Percentiles rank a stretch among this genome's conserved stretches.
phyloP scores from a whole-genome alignment of 2,329 filamentous ascomycete genomes.

The Aspergillus glaucus region DNA sequence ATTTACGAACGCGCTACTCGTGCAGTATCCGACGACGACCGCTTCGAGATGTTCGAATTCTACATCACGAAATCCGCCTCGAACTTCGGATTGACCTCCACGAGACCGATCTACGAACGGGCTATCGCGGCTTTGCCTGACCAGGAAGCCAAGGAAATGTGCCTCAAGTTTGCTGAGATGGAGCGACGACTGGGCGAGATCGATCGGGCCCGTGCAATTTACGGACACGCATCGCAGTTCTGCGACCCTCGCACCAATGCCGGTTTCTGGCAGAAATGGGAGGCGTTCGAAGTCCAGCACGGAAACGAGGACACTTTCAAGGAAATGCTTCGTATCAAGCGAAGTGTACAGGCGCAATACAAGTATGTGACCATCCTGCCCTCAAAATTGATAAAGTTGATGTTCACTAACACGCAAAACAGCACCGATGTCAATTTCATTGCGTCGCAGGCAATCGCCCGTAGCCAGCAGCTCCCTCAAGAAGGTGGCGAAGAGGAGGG shows the following conservation, averaged over 20 bases:
- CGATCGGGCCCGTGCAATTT: constrained; percentile 90
- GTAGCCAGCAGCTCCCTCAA: constrained; percentile 57
- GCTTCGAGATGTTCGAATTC: constrained; percentile 97
- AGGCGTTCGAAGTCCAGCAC: constrained; percentile 93
- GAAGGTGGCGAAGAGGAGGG: constrained; percentile 31
- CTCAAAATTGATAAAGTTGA: background rate
- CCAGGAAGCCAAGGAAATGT: constrained; percentile 92
- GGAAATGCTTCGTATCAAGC: constrained; percentile 96
- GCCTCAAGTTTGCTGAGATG: constrained; percentile 97
- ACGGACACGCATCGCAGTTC: constrained; percentile 93
- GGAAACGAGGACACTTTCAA: constrained; percentile 99
- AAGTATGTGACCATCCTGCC: constrained; percentile 51
- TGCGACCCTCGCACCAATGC: constrained; percentile 88
- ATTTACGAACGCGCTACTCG: constrained; percentile 97
- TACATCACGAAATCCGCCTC: constrained; percentile 98
- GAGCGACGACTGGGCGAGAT: constrained; percentile 87
- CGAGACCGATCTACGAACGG: constrained; percentile 89
- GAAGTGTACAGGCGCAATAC: constrained; percentile 94
- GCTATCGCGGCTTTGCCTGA: constrained; percentile 92
- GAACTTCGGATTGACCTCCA: constrained; percentile 94
- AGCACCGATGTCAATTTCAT: constrained; percentile 97
- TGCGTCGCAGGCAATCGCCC: constrained; percentile 85
- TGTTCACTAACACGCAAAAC: constrained; percentile 27
- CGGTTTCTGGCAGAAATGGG: constrained; percentile 94
- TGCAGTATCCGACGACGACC: constrained; percentile 88